Percentiles rank a stretch among this genome's conserved stretches.
phyloP scores from a whole-genome alignment of 1,284 basidiomycete genomes.

The Ceratorhiza oryzae-sativae region DNA sequence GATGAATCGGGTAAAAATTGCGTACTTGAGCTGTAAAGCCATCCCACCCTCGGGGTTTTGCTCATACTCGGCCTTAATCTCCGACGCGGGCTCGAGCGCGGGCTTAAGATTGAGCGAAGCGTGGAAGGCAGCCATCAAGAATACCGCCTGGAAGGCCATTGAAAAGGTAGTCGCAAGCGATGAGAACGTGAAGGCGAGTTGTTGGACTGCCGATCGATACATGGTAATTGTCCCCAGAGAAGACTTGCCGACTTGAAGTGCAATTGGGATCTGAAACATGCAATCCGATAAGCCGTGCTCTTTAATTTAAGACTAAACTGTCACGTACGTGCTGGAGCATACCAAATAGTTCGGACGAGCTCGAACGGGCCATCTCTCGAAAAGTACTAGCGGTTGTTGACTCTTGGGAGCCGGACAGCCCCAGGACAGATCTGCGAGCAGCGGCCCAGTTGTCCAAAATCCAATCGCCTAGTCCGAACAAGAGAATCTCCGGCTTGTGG shows the following conservation, averaged over 20 bases:
- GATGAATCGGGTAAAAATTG: slow-evolving; percentile 2
- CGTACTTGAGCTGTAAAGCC: slow-evolving; percentile 72
- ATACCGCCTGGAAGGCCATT: slow-evolving; percentile 79
- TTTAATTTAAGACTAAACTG: neutral
- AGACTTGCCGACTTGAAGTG: slow-evolving; percentile 72
- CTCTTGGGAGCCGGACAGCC: slow-evolving; percentile 31
- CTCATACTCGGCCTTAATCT: slow-evolving; percentile 58
- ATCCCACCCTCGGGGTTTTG: slow-evolving; percentile 42
- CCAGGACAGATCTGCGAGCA: slow-evolving; percentile 45
- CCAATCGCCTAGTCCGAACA: slow-evolving; percentile 84
- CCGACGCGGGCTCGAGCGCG: slow-evolving; percentile 64
- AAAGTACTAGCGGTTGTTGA: slow-evolving; percentile 36
- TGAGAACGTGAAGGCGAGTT: slow-evolving; percentile 67
- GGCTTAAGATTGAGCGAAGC: slow-evolving; percentile 74
- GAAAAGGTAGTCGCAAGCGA: slow-evolving; percentile 66
- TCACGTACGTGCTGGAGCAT: slow-evolving; percentile 40
- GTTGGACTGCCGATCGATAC: slow-evolving; percentile 77
- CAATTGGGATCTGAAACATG: slow-evolving; percentile 66
- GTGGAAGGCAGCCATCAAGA: slow-evolving; percentile 81
- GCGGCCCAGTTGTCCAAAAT: slow-evolving; percentile 72
- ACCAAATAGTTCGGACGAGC: slow-evolving; percentile 40
- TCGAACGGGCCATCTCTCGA: slow-evolving; percentile 41
- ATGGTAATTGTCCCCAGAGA: slow-evolving; percentile 78
- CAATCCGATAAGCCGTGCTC: slow-evolving; percentile 16
- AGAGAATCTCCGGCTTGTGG: slow-evolving; percentile 74